These are phyloP conservation scores for Saccharomyces eubayanus DNA, from an alignment of 805 yeast species.

Conservation along the genomic window DNA sequence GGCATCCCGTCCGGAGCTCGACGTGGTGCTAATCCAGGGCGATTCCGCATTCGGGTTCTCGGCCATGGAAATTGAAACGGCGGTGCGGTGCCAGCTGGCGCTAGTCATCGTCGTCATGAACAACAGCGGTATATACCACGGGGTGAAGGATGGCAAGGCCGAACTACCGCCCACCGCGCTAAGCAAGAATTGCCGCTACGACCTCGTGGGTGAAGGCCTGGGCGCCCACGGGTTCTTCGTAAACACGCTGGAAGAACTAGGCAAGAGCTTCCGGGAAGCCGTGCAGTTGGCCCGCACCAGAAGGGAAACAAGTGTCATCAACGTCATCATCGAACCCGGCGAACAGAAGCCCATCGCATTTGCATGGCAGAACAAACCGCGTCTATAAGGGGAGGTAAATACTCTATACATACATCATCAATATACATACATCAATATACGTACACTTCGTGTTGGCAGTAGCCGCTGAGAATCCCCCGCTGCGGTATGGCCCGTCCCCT, in stretches of 20 bases:
- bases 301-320: slow-evolving; percentile 40
- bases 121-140: slow-evolving; percentile 67
- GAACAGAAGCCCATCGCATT: slow-evolving; percentile 46
- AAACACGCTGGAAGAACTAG: slow-evolving; percentile 35
- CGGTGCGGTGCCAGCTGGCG: slow-evolving; percentile 46
- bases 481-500: background rate
- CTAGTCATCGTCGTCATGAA: slow-evolving; percentile 58
- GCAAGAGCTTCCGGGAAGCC: slow-evolving; percentile 31
- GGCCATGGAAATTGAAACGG: slow-evolving; percentile 65
- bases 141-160: slow-evolving; percentile 26
- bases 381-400: slow-evolving; percentile 1
- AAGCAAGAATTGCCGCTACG: slow-evolving; percentile 49
- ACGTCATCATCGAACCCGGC: slow-evolving; percentile 56
- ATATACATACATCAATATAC: too few species aligned
- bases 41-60: slow-evolving; percentile 75
- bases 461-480: too few species aligned
- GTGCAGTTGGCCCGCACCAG: slow-evolving; percentile 22
- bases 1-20: slow-evolving; percentile 34
- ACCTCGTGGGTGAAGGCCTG: slow-evolving; percentile 43
- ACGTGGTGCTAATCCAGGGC: slow-evolving; percentile 57
- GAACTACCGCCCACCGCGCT: slow-evolving; percentile 53
- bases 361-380: slow-evolving; percentile 56
- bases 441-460: background rate
- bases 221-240: slow-evolving; percentile 51
- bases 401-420: background rate